These are phyloP conservation scores for Pseudogymnoascus sp. DNA, from an alignment of 2,329 filamentous ascomycete genomes.

Conservation along the genomic window DNA sequence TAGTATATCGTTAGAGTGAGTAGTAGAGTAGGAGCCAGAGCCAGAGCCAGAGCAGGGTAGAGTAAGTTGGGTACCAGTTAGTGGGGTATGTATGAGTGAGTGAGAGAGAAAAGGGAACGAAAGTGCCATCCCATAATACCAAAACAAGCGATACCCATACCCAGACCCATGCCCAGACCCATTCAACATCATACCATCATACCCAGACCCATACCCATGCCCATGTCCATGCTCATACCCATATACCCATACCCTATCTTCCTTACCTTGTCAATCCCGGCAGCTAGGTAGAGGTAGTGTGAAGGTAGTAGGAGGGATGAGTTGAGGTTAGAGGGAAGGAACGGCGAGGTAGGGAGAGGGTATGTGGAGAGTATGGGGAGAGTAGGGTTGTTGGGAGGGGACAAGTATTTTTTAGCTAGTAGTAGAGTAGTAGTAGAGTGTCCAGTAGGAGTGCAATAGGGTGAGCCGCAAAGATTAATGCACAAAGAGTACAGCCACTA, in stretches of 20 bases:
- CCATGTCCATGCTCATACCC: neutral
- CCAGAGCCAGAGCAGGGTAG: neutral
- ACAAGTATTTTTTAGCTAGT: neutral
- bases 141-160: neutral
- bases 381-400: neutral
- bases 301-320: neutral
- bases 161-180: no score
- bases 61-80: neutral
- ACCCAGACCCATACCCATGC: neutral
- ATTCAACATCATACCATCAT: neutral
- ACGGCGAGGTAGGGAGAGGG: neutral
- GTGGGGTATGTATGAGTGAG: neutral
- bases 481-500: neutral
- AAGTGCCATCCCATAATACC: neutral
- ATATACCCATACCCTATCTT: neutral
- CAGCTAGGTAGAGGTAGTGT: neutral
- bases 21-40: neutral
- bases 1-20: neutral
- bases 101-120: neutral
- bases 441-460: no score
- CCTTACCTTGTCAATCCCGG: neutral
- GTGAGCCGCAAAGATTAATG: neutral
- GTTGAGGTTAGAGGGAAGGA: neutral
- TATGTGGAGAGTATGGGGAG: neutral
- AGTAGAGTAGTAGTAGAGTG: neutral